Evolutionary conservation across 768 basidiomycete genomes (phyloP), one percentile per base, ranked within the genome.

Genomic region (Megacollybia marginata): DNA sequence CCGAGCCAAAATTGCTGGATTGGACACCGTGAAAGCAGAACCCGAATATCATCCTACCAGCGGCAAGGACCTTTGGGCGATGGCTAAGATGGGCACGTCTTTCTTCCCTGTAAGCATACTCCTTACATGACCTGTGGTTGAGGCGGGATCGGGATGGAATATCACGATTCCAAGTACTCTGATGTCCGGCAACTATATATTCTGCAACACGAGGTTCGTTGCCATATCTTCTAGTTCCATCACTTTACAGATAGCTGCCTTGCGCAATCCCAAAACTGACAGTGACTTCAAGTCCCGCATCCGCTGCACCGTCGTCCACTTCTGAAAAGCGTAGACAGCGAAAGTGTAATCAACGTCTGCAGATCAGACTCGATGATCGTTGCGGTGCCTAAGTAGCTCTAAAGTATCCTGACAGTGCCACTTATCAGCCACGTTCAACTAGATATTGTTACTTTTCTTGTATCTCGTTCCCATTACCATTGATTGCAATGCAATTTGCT

Each of bases 111-210:
- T 44, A 8, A n/a, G 7, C 38, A n/a, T 38, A 42, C 11, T 18
- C 36, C 10, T 43, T 19, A 13, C 43, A n/a, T 44, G 28, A 23
- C 19, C 34, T 12, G n/a, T n/a, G n/a, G n/a, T 60, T 12, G 52
- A 60, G 44, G 47, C 56, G 28, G 55, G 57, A 32, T 56, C 57
- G 15, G 47, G 50, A 52, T 56, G 55, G 57, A 57, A 16, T 18
- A 53, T 62, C 36, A 54, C 50, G 18, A 55, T 62, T 16, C 61
- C 61, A 2, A 44, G 49, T 8, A 48, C 52, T 20, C 51, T 62
- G 19, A 54, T 55, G 48, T 52, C 46, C 18, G 61, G 61, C 8
- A 53, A 62, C 20, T 62, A 62, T 62, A 62, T 44, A 53, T 62
- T 28, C 42, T 62, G 32, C 42, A 59, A 5, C 57, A 62, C 33